phyloP scores from a whole-genome alignment of 192 early-diverging fungal genomes.

The Umbelopsis vinacea region DNA sequence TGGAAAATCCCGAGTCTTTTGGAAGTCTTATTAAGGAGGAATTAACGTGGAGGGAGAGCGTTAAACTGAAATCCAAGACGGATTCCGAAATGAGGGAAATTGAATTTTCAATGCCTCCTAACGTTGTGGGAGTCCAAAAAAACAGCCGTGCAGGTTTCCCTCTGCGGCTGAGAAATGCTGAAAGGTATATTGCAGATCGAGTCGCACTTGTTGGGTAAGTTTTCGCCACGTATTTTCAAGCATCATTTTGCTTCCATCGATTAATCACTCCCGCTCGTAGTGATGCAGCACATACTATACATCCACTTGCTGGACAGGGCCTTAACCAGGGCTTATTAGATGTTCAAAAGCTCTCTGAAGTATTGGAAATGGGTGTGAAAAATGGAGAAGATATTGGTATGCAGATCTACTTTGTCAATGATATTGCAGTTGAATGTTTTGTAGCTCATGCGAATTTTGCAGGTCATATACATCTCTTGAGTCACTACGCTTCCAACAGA shows the following conservation, averaged over 20 bases:
- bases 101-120: conserved; percentile 56
- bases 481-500: conserved; percentile 80
- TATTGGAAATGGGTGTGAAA: conserved; percentile 65
- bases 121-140: conserved; percentile 63
- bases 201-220: conserved; percentile 85
- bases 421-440: too few relatives aligned
- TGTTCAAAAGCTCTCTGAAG: conserved; percentile 67
- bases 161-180: conserved; percentile 79
- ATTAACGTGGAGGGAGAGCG: conserved; percentile 68
- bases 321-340: conserved; percentile 93
- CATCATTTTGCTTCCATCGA: background rate
- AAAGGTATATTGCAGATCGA: conserved; percentile 74
- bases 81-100: conserved; percentile 26
- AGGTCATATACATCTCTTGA: conserved; percentile 74
- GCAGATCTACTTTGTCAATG: background rate
- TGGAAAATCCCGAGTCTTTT: conserved; percentile 39
- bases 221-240: background rate
- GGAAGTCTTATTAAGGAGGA: conserved; percentile 60
- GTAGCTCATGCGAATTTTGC: conserved; percentile 46
- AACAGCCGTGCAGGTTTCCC: conserved; percentile 83
- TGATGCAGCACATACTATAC: conserved; percentile 95
- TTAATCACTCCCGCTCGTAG: conserved; percentile 36
- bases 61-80: conserved; percentile 33
- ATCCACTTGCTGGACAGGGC: conserved; percentile 97
- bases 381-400: conserved; percentile 85